Evolutionary conservation across 208 protist genomes (phyloP).

Genomic region (Trypanosoma caninum): DNA sequence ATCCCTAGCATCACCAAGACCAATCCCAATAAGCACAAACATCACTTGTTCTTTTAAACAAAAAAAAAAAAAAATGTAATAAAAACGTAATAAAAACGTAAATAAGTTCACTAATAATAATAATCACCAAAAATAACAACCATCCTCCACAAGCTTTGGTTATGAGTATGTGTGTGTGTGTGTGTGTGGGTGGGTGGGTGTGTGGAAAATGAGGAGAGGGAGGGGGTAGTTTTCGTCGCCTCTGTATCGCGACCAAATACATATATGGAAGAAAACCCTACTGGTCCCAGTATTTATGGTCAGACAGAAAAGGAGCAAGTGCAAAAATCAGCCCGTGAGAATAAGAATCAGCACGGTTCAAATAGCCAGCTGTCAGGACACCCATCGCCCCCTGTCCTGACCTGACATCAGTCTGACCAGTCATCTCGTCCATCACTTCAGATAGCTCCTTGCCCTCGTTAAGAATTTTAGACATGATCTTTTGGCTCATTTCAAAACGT

Average conservation of each 20-base stretch:
- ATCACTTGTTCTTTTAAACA: conserved; percentile 26
- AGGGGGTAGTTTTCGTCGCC: too few species aligned
- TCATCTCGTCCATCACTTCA: conserved; percentile 76
- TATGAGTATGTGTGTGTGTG: too few species aligned
- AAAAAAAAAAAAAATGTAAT: neutral
- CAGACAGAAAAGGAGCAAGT: conserved; percentile 74
- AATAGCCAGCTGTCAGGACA: conserved; percentile 61
- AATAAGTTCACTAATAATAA: too few species aligned
- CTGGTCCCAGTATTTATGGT: conserved; percentile 57
- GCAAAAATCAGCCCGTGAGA: conserved; percentile 77
- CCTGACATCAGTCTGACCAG: conserved; percentile 67
- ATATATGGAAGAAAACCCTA: conserved; percentile 8
- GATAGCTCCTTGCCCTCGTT: conserved; percentile 71
- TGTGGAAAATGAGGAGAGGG: too few species aligned
- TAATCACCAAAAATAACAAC: too few species aligned
- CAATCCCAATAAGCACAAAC: conserved; percentile 96
- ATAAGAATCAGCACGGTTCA: conserved; percentile 61
- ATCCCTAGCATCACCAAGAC: conserved; percentile 97
- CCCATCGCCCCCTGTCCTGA: conserved; percentile 80
- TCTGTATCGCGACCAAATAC: neutral
- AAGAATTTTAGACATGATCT: conserved; percentile 64
- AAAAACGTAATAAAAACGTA: conserved; percentile 5
- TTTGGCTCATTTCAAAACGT: conserved; percentile 75
- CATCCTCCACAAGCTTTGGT: too few species aligned
- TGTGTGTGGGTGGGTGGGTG: too few species aligned